Base-by-base conservation (phyloP, 495 filamentous ascomycete genomes). In the Chaetomium tenue region DNA sequence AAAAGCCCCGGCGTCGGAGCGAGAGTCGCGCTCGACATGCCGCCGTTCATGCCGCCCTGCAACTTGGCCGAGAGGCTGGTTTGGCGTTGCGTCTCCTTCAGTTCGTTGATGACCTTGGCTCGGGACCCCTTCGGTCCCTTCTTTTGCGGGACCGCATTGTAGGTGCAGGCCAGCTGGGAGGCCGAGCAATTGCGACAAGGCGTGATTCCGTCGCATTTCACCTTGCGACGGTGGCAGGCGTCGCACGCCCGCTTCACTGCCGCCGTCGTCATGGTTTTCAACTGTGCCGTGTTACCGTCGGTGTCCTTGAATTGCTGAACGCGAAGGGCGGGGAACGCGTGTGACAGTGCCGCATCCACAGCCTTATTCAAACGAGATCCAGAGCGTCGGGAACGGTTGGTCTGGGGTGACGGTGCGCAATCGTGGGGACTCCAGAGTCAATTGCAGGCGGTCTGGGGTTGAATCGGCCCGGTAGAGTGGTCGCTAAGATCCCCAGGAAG, bases 111-210 rank as follows among this genome's bases (percentile, higher is more conserved):
- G 57, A 93, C 87, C 77, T 91, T 93, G 47, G 91, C 90, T 59
- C 89, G 79, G 68, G 85, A 88, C 61, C 90, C 90, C 75, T 93
- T 93, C 39, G 90, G 90, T 0, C 91, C 91, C 76, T 93, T 92
- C 78, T 92, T 93, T 77, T 91, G 89, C 0, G 89, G 90, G 52
- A 92, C 86, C n/a, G 88, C 84, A 78, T 91, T 87, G 81, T 90
- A 91, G 20, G 89, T 92, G 80, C 91, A 93, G 3, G 79, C 79
- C 37, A 94, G 77, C 59, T 87, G 85, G 9, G 88, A 86, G 25
- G 82, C 80, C 30, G 80, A 78, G 74, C 89, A 92, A 71, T 89
- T 89, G 52, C 83, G 84, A 74, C 88, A 91, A n/a, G 88, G 85
- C 69, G 83, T 86, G 70, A 85, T 80, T 59, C 84, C 86, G 72